Percentiles rank a stretch among this genome's conserved stretches.
phyloP scores from a whole-genome alignment of 352 stramenopile species.

The Pseudoperonospora humuli region DNA sequence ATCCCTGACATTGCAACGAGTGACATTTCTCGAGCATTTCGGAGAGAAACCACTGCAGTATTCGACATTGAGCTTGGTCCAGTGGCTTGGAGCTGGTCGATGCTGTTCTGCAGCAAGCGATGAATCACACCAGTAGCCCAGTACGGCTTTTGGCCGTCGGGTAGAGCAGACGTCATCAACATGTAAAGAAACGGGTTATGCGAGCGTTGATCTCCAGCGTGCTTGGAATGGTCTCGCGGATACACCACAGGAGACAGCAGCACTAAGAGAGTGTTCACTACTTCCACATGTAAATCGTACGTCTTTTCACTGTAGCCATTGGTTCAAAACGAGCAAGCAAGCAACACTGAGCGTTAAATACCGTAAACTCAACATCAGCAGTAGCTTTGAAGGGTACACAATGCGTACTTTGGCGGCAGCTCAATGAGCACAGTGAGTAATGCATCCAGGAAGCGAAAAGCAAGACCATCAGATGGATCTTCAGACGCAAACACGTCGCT shows the following conservation, averaged over 20 bases:
- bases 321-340: not conserved
- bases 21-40: slow-evolving; percentile 44
- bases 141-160: slow-evolving; percentile 34
- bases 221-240: slow-evolving; percentile 43
- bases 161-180: slow-evolving; percentile 33
- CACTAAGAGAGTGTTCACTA: slow-evolving; percentile 64
- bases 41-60: slow-evolving; percentile 27
- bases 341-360: not conserved
- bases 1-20: slow-evolving; percentile 54
- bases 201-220: slow-evolving; percentile 28
- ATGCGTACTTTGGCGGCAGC: slow-evolving; percentile 49
- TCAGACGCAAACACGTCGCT: slow-evolving; percentile 5
- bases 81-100: slow-evolving; percentile 41
- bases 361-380: not conserved
- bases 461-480: slow-evolving; percentile 45
- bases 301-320: slow-evolving; percentile 22
- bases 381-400: not conserved
- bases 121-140: slow-evolving; percentile 45
- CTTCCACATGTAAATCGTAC: slow-evolving; percentile 71
- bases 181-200: slow-evolving; percentile 67
- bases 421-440: slow-evolving; percentile 51
- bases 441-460: slow-evolving; percentile 56
- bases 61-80: slow-evolving; percentile 21
- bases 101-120: slow-evolving; percentile 54
- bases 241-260: slow-evolving; percentile 61